These are phyloP conservation scores for Ramularia collo-cygni DNA, from an alignment of 2,329 filamentous ascomycete genomes.

Conservation along the genomic window DNA sequence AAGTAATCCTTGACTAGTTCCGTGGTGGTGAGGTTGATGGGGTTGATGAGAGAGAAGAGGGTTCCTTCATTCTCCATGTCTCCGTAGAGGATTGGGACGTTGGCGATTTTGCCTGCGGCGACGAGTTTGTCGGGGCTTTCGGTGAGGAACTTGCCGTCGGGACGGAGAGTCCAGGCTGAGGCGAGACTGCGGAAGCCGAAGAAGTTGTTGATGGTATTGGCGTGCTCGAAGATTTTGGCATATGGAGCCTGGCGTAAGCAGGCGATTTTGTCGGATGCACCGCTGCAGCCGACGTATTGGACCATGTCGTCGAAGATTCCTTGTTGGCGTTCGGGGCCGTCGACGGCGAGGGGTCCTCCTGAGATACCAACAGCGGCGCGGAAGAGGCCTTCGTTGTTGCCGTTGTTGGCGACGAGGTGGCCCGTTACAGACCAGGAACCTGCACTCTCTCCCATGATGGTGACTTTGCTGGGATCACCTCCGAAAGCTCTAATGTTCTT, in stretches of 20 bases:
- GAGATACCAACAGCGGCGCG: conserved; percentile 7
- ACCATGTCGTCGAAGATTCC: conserved; percentile 53
- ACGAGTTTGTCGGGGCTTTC: conserved; percentile 11
- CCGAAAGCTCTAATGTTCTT: conserved; percentile 38
- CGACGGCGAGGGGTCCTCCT: conserved; percentile 7
- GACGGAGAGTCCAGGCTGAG: conserved; percentile 12
- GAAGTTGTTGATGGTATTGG: conserved; percentile 12
- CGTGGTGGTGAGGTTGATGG: conserved; percentile 13
- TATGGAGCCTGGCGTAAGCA: conserved; percentile 50
- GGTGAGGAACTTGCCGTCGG: conserved; percentile 11
- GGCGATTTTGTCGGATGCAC: conserved; percentile 48
- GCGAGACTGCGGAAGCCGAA: conserved; percentile 9
- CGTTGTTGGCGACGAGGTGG: conserved; percentile 48
- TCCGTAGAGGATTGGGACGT: conserved; percentile 10
- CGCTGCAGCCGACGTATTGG: conserved; percentile 27
- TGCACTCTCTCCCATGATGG: conserved; percentile 19
- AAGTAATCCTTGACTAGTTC: conserved; percentile 15
- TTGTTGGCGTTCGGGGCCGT: conserved; percentile 8
- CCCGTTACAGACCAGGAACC: conserved; percentile 41
- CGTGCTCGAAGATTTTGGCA: conserved; percentile 7
- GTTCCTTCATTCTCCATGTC: conserved; percentile 14
- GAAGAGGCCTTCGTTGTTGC: conserved; percentile 25
- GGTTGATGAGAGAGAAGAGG: conserved; percentile 10
- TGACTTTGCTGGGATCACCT: conserved; percentile 19
- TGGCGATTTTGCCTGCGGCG: conserved; percentile 9